Base-by-base conservation (phyloP, 1,139 yeast genomes). In the Pneumocystis wakefieldiae region DNA sequence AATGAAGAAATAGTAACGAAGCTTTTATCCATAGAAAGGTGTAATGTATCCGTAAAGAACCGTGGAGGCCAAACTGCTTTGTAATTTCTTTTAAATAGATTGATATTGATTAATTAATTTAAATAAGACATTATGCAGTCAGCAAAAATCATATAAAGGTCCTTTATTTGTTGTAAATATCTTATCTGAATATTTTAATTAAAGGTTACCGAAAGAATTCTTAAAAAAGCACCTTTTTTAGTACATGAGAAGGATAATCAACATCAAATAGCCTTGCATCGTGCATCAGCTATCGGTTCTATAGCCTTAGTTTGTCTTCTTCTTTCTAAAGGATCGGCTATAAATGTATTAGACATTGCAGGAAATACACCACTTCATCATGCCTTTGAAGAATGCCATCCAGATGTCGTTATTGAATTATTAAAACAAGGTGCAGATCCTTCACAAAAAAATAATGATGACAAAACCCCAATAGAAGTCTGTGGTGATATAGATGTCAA, bases 341-440 rank as follows among this genome's bases (percentile, higher is more conserved):
- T 90, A 36, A 87, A 89, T 70, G 78, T 83, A 4, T 80, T 81
- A 58, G 97, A 91, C 71, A 69, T 70, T 24, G 79, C 80, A 62
- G 95, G 95, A 0, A 88, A 94, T 91, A 87, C 95, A 0, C 84
- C 96, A 0, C 73, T 91, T 68, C 95, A 89, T 73, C 95, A 89
- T 73, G 96, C 97, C 0, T 75, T 87, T 63, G 92, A 96, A 0
- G 98, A 91, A 72, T 97, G 97, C 0, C 85, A 86, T 71, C 91
- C 85, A 1, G 96, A 88, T 65, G 82, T 83, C 8, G 96, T 87
- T 0, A 78, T 83, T 1, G 70, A 76, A 57, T 75, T 91, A 61
- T 82, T 84, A 5, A 77, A 79, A 60, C 76, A 78, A 37, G 94
- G 94, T 0, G 96, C 95, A 0, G 89, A 87, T 69, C 66, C 71